phyloP scores from a whole-genome alignment of 2,329 filamentous ascomycete species.

The Hymenotorrendiella dingleyae region DNA sequence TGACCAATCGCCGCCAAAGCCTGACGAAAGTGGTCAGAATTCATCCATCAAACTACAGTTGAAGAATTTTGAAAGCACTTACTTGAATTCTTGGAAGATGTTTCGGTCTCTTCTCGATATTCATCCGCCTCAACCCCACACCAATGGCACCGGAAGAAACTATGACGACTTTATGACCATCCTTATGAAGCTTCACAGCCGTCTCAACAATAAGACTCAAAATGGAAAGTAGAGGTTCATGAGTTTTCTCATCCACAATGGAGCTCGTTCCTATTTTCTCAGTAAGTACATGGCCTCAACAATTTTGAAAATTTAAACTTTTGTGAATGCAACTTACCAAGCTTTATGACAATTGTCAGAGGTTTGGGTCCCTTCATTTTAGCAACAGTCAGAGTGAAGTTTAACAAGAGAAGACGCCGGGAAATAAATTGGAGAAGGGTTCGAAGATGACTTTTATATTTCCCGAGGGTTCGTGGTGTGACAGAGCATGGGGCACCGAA shows the following conservation, averaged over 20 bases:
- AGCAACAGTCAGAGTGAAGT: slow-evolving; percentile 4
- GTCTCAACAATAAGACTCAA: slow-evolving; percentile 92
- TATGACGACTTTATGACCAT: slow-evolving; percentile 91
- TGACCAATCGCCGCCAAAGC: slow-evolving; percentile 94
- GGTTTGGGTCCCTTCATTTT: slow-evolving; percentile 48
- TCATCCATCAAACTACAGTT: no score
- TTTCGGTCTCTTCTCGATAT: slow-evolving; percentile 80
- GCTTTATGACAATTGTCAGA: slow-evolving; percentile 63
- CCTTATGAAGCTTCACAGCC: slow-evolving; percentile 75
- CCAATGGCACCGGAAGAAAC: slow-evolving; percentile 97
- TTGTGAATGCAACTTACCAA: slow-evolving; percentile 41
- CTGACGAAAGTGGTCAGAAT: no score
- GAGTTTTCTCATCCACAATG: slow-evolving; percentile 95
- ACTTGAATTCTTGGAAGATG: slow-evolving; percentile 83
- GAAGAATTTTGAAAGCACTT: slow-evolving; percentile 18
- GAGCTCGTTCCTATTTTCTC: slow-evolving; percentile 76
- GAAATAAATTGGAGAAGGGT: neutral
- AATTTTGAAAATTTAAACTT: neutral
- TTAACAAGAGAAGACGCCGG: neutral
- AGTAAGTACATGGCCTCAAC: slow-evolving; percentile 5
- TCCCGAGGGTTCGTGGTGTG: neutral
- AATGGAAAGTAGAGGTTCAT: slow-evolving; percentile 87
- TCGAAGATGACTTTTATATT: neutral
- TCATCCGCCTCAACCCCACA: slow-evolving; percentile 85
- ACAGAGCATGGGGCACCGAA: slow-evolving; percentile 4